Evolutionary conservation across 1,284 basidiomycete species (phyloP).

Genomic region (Volvariella surrecta): DNA sequence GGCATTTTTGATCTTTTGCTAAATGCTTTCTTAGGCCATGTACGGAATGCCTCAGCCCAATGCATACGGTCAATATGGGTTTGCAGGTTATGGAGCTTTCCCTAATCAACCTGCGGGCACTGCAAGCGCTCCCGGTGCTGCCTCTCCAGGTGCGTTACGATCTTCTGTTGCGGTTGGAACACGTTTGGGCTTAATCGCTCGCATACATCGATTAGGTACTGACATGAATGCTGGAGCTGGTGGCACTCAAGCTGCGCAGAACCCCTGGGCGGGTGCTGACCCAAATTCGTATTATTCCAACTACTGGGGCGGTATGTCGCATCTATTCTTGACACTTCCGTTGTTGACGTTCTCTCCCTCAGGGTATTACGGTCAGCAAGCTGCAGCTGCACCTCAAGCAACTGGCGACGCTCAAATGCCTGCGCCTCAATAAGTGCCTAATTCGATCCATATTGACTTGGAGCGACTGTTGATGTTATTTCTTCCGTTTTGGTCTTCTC

Average conservation of each 20-base stretch:
- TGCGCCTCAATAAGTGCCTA: slow-evolving; percentile 38
- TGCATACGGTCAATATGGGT: slow-evolving; percentile 74
- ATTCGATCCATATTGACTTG: slow-evolving; percentile 12
- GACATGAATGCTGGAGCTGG: slow-evolving; percentile 41
- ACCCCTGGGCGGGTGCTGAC: slow-evolving; percentile 64
- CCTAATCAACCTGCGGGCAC: slow-evolving; percentile 44
- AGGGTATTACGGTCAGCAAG: slow-evolving; percentile 77
- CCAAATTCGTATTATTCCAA: slow-evolving; percentile 72
- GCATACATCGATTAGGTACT: slow-evolving; percentile 43
- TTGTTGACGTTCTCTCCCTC: no score
- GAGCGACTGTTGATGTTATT: slow-evolving; percentile 8
- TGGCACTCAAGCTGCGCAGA: slow-evolving; percentile 52
- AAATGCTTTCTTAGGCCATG: slow-evolving; percentile 49
- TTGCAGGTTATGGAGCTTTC: slow-evolving; percentile 66
- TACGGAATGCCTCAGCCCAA: slow-evolving; percentile 81
- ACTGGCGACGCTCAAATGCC: slow-evolving; percentile 52
- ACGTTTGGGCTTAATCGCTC: slow-evolving; percentile 45
- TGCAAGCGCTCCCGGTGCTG: slow-evolving; percentile 40
- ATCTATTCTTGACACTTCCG: background rate
- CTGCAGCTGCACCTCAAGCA: slow-evolving; percentile 43
- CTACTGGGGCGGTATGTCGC: slow-evolving; percentile 71
- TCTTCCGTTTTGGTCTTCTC: slow-evolving; percentile 13
- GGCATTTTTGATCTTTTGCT: slow-evolving; percentile 6
- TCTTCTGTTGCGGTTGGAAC: slow-evolving; percentile 40
- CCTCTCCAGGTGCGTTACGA: slow-evolving; percentile 63